Conservation (phyloP, 768 basidiomycete genomes). For the Pseudohyphozyma bogoriensis region DNA sequence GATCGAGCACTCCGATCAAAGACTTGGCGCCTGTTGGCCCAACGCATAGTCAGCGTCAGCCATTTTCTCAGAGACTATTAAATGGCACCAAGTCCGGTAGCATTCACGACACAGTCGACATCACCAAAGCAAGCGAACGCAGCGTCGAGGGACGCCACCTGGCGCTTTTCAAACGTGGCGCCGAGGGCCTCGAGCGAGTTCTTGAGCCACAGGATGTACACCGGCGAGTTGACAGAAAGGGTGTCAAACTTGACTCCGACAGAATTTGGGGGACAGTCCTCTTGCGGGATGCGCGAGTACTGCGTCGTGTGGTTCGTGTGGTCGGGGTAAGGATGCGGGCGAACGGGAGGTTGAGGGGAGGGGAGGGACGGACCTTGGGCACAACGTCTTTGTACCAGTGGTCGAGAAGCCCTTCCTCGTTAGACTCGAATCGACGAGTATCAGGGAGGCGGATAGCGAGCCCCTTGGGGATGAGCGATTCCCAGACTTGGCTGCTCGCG, state of each 20-base stretch:
- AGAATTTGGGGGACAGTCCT: slow-evolving; percentile 7
- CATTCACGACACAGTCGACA: slow-evolving; percentile 48
- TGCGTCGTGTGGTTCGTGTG: too few relatives aligned
- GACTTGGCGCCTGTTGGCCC: slow-evolving; percentile 44
- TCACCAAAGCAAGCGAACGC: slow-evolving; percentile 41
- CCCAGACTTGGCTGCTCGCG: neutral
- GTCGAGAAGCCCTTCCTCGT: slow-evolving; percentile 5
- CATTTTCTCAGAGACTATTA: neutral
- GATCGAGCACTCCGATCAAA: slow-evolving; percentile 73
- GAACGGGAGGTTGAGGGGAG: neutral
- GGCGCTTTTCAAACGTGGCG: slow-evolving; percentile 44
- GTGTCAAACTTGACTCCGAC: slow-evolving; percentile 45
- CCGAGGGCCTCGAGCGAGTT: slow-evolving; percentile 40
- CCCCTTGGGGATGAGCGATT: slow-evolving; percentile 15
- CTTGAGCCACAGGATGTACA: slow-evolving; percentile 48
- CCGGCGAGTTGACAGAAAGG: slow-evolving; percentile 46
- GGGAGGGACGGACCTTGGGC: neutral
- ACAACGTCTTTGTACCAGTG: slow-evolving; percentile 20
- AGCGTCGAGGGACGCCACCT: slow-evolving; percentile 45
- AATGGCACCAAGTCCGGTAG: slow-evolving; percentile 45
- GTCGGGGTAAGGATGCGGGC: too few relatives aligned
- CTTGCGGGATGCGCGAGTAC: neutral
- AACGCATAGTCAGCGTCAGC: neutral
- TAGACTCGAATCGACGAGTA: slow-evolving; percentile 2
- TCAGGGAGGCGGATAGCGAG: slow-evolving; percentile 8